These are phyloP conservation scores for Spiromastix sp. DNA, from an alignment of 2,329 filamentous ascomycete species.

Conservation along the genomic window DNA sequence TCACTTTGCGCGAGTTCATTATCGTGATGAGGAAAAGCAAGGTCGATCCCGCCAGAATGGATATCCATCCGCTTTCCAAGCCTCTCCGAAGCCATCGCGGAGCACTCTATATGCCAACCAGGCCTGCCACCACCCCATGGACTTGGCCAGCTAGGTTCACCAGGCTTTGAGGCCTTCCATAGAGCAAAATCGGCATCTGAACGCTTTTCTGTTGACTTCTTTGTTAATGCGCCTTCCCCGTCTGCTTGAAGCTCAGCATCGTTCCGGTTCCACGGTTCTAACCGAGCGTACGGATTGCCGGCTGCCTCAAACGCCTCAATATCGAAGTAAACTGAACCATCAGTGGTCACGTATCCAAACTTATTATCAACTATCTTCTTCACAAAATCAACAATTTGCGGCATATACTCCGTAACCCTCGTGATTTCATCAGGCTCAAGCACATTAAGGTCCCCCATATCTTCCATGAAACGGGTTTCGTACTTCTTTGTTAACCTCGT, in stretches of 20 bases:
- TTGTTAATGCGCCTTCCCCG: constrained; percentile 70
- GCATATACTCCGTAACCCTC: constrained; percentile 84
- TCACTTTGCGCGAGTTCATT: constrained; percentile 87
- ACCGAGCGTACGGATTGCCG: constrained; percentile 73
- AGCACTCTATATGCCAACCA: constrained; percentile 97
- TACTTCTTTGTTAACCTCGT: constrained; percentile 76
- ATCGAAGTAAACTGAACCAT: constrained; percentile 91
- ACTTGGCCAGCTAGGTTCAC: constrained; percentile 83
- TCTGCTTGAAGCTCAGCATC: constrained; percentile 78
- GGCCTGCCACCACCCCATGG: constrained; percentile 81
- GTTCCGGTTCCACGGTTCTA: constrained; percentile 76
- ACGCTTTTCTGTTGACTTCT: constrained; percentile 55
- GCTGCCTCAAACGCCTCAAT: constrained; percentile 74
- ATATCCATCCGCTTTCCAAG: constrained; percentile 80
- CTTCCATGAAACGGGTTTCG: constrained; percentile 77
- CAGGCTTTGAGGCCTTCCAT: constrained; percentile 87
- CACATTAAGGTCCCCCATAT: constrained; percentile 81
- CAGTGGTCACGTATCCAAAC: constrained; percentile 64
- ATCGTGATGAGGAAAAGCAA: constrained; percentile 86
- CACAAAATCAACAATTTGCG: constrained; percentile 77
- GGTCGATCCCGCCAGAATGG: constrained; percentile 83
- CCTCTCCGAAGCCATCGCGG: constrained; percentile 86
- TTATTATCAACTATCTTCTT: constrained; percentile 73
- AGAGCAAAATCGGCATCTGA: constrained; percentile 77
- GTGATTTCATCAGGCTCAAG: constrained; percentile 72